Evolutionary conservation across 768 basidiomycete genomes (phyloP), one percentile per base, ranked within the genome.

Genomic region (Mycena metata): DNA sequence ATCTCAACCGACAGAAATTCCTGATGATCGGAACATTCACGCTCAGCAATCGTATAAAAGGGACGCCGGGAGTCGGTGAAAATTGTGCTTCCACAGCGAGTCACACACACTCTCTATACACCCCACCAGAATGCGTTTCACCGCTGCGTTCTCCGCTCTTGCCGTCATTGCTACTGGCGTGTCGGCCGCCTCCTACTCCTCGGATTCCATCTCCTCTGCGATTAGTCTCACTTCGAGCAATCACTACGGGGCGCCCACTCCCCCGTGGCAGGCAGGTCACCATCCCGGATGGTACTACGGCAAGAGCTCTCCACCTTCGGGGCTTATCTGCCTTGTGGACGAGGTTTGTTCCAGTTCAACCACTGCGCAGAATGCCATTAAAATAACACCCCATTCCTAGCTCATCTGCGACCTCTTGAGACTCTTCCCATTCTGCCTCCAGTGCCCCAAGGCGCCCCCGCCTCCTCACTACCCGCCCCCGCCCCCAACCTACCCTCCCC

Each of bases 281-380:
- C 52, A 69, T 15, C 81, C 81, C 30, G 81, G 82, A 30, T 83
- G 82, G 82, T 82, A 83, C 72, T 81, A 77, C 62, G 82, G 82
- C 17, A 42, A 69, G 30, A 23, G 65, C 23, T 13, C 42, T 19
- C 43, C 65, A 11, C 69, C 69, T n/a, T 4, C 23, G 2, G 65
- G 65, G 16, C 6, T 66, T n/a, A 0, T 35, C 23, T 59, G 51
- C 54, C 5, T 63, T 26, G 33, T 70, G 35, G 58, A 64, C 1
- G 50, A 43, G 26, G 69, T 70, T 39, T 9, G 36, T 41, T 41
- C 50, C 11, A 12, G 62, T 21, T 46, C 11, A 51, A 11, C 11
- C 15, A 9, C 24, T 42, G 12, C 12, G 42, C 11, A 16, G 11
- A 36, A 56, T 49, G 11, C 39, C 56, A 17, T 24, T 67, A n/a